These are phyloP conservation scores for Trichoderma sp. DNA, from an alignment of 2,329 filamentous ascomycete species.

Conservation along the genomic window DNA sequence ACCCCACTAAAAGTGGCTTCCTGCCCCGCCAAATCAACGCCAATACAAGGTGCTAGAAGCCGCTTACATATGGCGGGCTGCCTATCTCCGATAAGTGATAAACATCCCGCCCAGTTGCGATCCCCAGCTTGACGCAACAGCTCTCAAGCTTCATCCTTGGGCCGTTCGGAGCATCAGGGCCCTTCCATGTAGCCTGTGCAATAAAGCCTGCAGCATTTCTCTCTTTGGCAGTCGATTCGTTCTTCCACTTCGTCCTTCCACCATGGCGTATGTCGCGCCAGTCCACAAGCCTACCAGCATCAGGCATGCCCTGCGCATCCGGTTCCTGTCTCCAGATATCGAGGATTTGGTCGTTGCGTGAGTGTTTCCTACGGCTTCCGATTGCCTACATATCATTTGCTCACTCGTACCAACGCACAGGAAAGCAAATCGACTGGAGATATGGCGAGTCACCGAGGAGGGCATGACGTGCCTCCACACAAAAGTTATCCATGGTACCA, in stretches of 20 bases:
- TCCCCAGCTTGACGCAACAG: constrained; percentile 1
- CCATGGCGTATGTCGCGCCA: constrained; percentile 91
- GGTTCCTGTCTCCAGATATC: constrained; percentile 69
- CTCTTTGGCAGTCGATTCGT: background rate
- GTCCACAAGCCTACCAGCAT: constrained; percentile 92
- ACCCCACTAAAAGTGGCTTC: constrained; percentile 25
- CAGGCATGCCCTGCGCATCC: constrained; percentile 79
- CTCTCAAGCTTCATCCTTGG: constrained; percentile 3
- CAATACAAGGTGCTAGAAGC: constrained; percentile 9
- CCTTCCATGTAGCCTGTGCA: constrained; percentile 29
- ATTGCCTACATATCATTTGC: background rate
- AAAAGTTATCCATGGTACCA: constrained; percentile 76
- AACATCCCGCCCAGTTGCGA: background rate
- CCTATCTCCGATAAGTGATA: constrained; percentile 19
- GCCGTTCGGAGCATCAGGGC: background rate
- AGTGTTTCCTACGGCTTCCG: constrained; percentile 35
- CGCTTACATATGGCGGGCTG: constrained; percentile 26
- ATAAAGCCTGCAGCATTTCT: background rate
- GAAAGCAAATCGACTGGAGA: constrained; percentile 81
- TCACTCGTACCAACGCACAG: constrained; percentile 41
- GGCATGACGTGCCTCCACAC: constrained; percentile 65
- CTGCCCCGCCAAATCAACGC: constrained; percentile 21
- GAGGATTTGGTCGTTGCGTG: constrained; percentile 88
- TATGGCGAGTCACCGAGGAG: constrained; percentile 69
- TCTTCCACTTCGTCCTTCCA: constrained; percentile 20